A percentile compares a stretch with the other conserved stretches of the same genome.
Evolutionary conservation across 495 filamentous ascomycete species (phyloP).

Genomic region (Penicillium chermesinum): DNA sequence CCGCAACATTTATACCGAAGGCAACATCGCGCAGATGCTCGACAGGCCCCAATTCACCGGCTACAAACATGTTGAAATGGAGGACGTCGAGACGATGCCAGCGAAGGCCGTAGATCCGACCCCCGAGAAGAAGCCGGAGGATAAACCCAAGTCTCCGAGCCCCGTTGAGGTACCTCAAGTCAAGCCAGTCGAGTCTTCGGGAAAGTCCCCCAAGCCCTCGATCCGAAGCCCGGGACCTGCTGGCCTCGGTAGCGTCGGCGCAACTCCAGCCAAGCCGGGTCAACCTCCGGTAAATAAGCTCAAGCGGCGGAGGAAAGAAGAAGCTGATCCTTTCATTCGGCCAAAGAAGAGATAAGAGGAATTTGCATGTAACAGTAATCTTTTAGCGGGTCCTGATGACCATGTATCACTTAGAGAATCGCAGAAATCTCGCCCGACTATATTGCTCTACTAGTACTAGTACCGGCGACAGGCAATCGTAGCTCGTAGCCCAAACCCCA

Average conservation of each 20-base stretch:
- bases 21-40: constrained; percentile 53
- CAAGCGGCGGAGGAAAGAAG: constrained; percentile 46
- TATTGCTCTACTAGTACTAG: too few species aligned
- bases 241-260: constrained; percentile 1
- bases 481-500: too few species aligned
- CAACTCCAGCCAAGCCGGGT: constrained; percentile 14
- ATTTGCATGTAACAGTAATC: not conserved
- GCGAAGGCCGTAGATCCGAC: too few species aligned
- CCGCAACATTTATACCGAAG: constrained; percentile 71
- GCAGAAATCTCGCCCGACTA: too few species aligned
- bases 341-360: constrained; percentile 29
- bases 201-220: constrained; percentile 3
- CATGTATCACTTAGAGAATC: too few species aligned
- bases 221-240: too few species aligned
- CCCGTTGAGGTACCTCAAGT: too few species aligned
- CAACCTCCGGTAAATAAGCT: constrained; percentile 38
- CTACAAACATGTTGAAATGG: constrained; percentile 46
- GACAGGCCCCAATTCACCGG: constrained; percentile 45
- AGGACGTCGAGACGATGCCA: constrained; percentile 23
- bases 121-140: too few species aligned
- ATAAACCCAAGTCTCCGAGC: too few species aligned
- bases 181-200: constrained; percentile 5
- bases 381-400: too few species aligned
- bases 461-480: too few species aligned
- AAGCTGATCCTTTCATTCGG: constrained; percentile 48